These are phyloP conservation scores for Fomitopsis betulina DNA, from an alignment of 1,284 basidiomycete species.

Conservation along the genomic window DNA sequence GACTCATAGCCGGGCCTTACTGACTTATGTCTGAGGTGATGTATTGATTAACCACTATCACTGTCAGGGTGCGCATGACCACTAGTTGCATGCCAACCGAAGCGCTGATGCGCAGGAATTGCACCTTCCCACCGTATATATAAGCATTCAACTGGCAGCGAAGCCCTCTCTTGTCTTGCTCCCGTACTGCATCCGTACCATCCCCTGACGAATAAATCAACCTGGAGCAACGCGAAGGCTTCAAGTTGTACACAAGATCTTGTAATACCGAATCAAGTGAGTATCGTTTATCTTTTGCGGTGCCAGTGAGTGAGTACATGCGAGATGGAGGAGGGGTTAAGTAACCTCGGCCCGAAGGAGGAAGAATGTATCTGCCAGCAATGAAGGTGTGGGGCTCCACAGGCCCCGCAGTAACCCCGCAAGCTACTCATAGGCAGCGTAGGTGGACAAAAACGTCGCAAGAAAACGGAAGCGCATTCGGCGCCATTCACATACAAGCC, in stretches of 20 bases:
- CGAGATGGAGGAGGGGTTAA: background rate
- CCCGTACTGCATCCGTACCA: background rate
- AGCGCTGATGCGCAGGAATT: background rate
- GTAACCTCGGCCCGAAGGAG: background rate
- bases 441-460: no score
- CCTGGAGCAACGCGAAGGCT: no score
- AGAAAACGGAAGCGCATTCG: no score
- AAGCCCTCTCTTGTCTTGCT: background rate
- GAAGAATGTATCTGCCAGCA: background rate
- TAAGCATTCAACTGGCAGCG: background rate
- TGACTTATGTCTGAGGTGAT: no score
- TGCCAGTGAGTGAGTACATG: background rate
- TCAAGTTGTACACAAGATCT: no score
- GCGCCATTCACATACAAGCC: background rate
- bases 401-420: constrained; percentile 1
- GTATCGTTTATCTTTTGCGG: background rate
- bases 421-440: background rate
- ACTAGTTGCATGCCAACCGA: background rate
- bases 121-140: background rate
- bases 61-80: background rate
- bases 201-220: no score
- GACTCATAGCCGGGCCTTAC: no score
- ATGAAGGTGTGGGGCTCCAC: background rate
- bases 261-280: no score
- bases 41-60: background rate